Percentiles rank a stretch among this genome's conserved stretches.
Evolutionary conservation across 805 yeast species (phyloP).

Genomic region (Metschnikowia picachoensis): DNA sequence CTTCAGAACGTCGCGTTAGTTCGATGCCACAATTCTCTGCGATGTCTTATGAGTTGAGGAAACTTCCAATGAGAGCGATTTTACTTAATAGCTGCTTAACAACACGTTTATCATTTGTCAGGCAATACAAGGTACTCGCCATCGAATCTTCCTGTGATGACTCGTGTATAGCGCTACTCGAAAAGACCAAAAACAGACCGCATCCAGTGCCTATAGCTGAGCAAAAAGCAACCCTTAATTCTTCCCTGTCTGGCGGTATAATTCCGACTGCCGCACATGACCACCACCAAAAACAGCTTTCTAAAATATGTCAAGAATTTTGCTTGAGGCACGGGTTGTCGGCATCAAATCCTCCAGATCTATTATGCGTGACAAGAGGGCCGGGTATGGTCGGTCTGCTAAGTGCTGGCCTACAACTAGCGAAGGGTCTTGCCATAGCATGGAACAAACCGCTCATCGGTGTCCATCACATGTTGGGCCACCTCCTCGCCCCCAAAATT

Average conservation of each 20-base stretch:
- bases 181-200: constrained; percentile 34
- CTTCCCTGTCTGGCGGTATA: constrained; percentile 72
- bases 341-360: constrained; percentile 47
- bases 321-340: constrained; percentile 34
- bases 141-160: constrained; percentile 96
- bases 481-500: constrained; percentile 52
- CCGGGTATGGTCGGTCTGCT: constrained; percentile 96
- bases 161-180: constrained; percentile 79
- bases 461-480: constrained; percentile 96
- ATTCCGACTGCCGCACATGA: constrained; percentile 79
- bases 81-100: no score
- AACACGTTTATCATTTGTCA: not conserved
- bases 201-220: constrained; percentile 56
- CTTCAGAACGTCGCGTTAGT: no score
- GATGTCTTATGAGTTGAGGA: not conserved
- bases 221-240: constrained; percentile 61
- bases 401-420: constrained; percentile 75
- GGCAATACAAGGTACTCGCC: constrained; percentile 64
- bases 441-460: constrained; percentile 79
- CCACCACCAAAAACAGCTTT: constrained; percentile 66
- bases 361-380: constrained; percentile 88
- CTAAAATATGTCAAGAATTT: constrained; percentile 45
- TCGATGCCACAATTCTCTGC: not conserved
- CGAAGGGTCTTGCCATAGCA: constrained; percentile 79
- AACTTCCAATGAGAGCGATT: not conserved